phyloP scores from a whole-genome alignment of 2,329 filamentous ascomycete species.

The Sarocladiaceae sp. region DNA sequence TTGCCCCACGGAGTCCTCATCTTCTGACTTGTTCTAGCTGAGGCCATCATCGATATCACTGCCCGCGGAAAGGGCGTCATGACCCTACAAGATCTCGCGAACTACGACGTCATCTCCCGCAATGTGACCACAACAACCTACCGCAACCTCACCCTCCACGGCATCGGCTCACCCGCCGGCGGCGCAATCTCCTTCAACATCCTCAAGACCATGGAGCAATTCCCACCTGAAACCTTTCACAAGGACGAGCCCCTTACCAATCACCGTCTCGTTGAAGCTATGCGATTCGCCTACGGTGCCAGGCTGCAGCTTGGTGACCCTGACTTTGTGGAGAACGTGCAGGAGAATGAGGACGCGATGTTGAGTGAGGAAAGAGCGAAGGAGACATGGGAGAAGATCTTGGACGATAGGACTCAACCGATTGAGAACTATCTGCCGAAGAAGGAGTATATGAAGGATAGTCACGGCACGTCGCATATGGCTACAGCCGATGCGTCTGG shows the following conservation, averaged over 20 bases:
- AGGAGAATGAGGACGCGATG: constrained; percentile 63
- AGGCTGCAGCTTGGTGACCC: constrained; percentile 82
- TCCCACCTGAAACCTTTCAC: constrained; percentile 48
- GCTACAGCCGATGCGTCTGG: constrained; percentile 69
- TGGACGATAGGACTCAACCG: constrained; percentile 66
- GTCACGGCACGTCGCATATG: constrained; percentile 70
- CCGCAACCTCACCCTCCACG: constrained; percentile 65
- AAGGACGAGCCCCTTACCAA: constrained; percentile 61
- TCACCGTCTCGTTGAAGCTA: constrained; percentile 82
- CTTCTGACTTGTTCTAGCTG: constrained; percentile 39
- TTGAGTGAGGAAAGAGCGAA: constrained; percentile 56
- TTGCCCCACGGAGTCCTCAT: neutral
- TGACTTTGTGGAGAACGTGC: constrained; percentile 60
- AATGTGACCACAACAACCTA: constrained; percentile 61
- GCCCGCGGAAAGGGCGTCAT: constrained; percentile 74
- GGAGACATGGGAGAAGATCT: constrained; percentile 62
- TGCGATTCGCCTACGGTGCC: constrained; percentile 82
- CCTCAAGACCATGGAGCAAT: constrained; percentile 81
- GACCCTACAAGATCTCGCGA: constrained; percentile 70
- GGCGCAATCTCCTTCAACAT: constrained; percentile 72
- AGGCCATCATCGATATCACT: constrained; percentile 67
- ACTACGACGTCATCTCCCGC: constrained; percentile 67
- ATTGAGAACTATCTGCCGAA: constrained; percentile 70
- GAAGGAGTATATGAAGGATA: constrained; percentile 61
- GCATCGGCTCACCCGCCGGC: constrained; percentile 70